These are phyloP conservation scores for Tetradesmus obliquus DNA, from an alignment of 139 green algal species.

Conservation along the genomic window DNA sequence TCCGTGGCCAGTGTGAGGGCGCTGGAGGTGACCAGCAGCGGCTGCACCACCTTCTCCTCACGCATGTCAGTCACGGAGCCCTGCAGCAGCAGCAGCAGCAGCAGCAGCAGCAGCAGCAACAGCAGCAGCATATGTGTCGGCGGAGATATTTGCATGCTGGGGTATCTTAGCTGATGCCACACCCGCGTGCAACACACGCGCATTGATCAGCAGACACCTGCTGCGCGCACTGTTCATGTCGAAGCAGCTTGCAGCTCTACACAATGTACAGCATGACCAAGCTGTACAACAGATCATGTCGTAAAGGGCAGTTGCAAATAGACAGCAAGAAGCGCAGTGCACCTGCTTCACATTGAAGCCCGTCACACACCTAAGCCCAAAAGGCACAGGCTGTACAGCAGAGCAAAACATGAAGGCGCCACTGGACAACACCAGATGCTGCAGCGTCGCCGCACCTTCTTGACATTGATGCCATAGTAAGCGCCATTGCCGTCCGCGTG, in stretches of 20 bases:
- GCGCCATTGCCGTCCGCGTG: constrained; percentile 78
- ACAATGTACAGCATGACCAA: no score
- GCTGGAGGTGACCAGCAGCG: constrained; percentile 91
- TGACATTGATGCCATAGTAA: constrained; percentile 80
- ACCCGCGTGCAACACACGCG: neutral
- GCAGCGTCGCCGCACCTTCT: constrained; percentile 58
- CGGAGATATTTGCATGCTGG: neutral
- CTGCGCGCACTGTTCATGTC: neutral
- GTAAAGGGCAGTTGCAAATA: no score
- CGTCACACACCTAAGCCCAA: neutral
- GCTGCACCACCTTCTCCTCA: constrained; percentile 97
- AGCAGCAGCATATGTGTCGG: neutral
- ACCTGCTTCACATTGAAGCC: no score
- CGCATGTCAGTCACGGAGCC: constrained; percentile 94
- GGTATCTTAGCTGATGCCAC: neutral
- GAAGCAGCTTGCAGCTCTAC: no score
- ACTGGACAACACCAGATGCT: neutral
- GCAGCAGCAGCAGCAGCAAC: neutral
- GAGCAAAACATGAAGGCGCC: neutral
- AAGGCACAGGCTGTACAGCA: no score
- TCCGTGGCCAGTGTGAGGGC: constrained; percentile 96
- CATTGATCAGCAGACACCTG: neutral
- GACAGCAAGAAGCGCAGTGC: no score
- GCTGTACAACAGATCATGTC: no score
- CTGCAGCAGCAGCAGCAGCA: constrained; percentile 45